Base-by-base conservation (phyloP, 2,329 filamentous ascomycete species). In the Trichoderma semiorbis region DNA sequence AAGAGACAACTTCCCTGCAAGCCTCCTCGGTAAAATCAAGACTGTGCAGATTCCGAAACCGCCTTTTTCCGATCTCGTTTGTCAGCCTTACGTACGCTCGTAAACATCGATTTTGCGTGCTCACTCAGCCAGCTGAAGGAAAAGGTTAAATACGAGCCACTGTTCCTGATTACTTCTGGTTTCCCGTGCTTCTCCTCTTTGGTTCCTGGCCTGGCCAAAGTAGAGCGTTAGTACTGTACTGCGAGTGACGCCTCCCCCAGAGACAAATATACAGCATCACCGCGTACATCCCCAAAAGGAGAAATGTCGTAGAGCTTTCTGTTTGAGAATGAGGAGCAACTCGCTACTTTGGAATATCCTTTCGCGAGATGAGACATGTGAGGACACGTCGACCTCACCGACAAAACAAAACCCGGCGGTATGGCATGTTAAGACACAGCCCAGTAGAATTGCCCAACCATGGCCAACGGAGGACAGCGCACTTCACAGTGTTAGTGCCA, bases 41-140 rank as follows among this genome's bases (percentile, higher is more conserved):
- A 62, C 24, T 53, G 62, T 63, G 34, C 58, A 68, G 18, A 50
- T 57, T 43, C 43, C 43, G 18, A 50, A 53, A 24, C 18, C 30
- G 50, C 7, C 28, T 16, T 36, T 28, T 58, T 68, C 68, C 70
- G 53, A 55, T 58, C 24, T 57, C 43, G 53, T 55, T 61, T 57
- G 47, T 65, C 64, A 72, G 70, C 70, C 70, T 66, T 62, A 62
- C 62, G 57, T 61, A 61, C 64, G 50, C 68, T 64, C 68, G 68
- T 70, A 64, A 68, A 58, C 30, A 28, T 34, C 18, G 53, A 36
- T 66, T 71, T 71, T 66, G 61, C 34, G 36, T 71, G 67, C 67
- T 69, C 67, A 50, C 55, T 62, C 57, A 69, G 67, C 61, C 14
- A 58, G 64, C 64, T 32, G 34, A 66, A 62, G 30, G 28, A 3